Evolutionary conservation across 805 yeast species (phyloP).

Genomic region (Candida sanyiensis): DNA sequence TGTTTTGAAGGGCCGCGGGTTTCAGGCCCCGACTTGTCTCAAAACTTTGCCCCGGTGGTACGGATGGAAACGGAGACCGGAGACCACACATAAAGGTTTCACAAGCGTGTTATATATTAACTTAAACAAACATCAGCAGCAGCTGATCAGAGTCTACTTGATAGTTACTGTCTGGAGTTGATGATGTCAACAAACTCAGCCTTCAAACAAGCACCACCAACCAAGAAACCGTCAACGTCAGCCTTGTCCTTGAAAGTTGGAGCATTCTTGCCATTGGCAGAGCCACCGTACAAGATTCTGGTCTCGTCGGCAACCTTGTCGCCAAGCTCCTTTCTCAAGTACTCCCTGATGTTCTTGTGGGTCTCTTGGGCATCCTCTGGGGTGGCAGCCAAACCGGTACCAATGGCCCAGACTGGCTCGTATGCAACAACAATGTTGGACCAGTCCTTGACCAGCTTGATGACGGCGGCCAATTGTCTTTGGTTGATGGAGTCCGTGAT

Average conservation of each 20-base stretch:
- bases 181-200: conserved; percentile 95
- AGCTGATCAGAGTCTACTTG: no score
- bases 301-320: conserved; percentile 65
- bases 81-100: no score
- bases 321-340: conserved; percentile 73
- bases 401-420: conserved; percentile 99
- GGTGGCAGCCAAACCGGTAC: conserved; percentile 98
- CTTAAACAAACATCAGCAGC: no score
- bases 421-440: conserved; percentile 88
- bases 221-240: conserved; percentile 97
- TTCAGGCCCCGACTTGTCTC: no score
- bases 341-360: conserved; percentile 83
- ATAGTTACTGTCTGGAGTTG: conserved; percentile 82
- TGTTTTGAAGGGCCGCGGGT: no score
- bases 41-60: no score
- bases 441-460: conserved; percentile 84
- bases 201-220: conserved; percentile 98
- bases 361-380: conserved; percentile 97
- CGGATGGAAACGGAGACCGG: no score
- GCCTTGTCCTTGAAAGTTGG: conserved; percentile 82
- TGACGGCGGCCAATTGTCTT: conserved; percentile 86
- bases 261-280: conserved; percentile 94
- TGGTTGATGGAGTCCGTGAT: conserved; percentile 80
- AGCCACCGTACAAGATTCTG: conserved; percentile 97
- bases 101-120: no score